Percentiles rank a stretch among this genome's conserved stretches.
These are phyloP conservation scores for Spiraea crenata DNA, from an alignment of 331 rosid species.

Conservation along the genomic window DNA sequence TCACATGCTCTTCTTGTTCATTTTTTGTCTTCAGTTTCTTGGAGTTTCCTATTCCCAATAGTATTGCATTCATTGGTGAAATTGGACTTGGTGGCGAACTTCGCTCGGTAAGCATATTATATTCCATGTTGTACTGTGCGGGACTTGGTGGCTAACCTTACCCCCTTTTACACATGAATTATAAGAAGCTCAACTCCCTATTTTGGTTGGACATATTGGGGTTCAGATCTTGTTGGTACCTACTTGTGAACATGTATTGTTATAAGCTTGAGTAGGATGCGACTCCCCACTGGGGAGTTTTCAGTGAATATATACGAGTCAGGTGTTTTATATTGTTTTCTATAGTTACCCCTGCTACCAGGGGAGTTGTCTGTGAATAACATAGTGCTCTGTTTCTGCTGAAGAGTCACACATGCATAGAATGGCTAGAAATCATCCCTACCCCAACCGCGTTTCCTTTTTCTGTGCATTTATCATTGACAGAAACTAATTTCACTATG, in stretches of 20 bases:
- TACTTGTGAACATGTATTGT: background rate
- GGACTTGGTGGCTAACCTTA: too few species aligned
- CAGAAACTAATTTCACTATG: background rate
- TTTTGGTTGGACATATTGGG: background rate
- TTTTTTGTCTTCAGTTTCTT: conserved; percentile 53
- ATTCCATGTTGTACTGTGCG: background rate
- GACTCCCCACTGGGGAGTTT: too few species aligned
- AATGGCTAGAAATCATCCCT: too few species aligned
- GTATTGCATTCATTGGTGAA: conserved; percentile 87
- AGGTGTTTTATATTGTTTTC: background rate
- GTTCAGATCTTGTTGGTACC: background rate
- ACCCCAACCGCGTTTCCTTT: background rate
- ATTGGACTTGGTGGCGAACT: conserved; percentile 91
- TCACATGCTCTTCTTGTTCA: conserved; percentile 7
- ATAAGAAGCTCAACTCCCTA: conserved; percentile 4
- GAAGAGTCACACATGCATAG: background rate
- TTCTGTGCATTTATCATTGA: background rate
- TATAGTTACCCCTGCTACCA: too few species aligned
- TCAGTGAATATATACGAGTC: too few species aligned
- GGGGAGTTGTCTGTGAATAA: background rate
- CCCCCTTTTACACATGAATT: conserved; percentile 3
- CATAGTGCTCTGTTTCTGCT: background rate
- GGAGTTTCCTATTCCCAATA: conserved; percentile 82
- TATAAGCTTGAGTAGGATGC: background rate
- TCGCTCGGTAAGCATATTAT: conserved; percentile 61